phyloP scores from a whole-genome alignment of 75 land plant genomes.

The Picea sitchensis region DNA sequence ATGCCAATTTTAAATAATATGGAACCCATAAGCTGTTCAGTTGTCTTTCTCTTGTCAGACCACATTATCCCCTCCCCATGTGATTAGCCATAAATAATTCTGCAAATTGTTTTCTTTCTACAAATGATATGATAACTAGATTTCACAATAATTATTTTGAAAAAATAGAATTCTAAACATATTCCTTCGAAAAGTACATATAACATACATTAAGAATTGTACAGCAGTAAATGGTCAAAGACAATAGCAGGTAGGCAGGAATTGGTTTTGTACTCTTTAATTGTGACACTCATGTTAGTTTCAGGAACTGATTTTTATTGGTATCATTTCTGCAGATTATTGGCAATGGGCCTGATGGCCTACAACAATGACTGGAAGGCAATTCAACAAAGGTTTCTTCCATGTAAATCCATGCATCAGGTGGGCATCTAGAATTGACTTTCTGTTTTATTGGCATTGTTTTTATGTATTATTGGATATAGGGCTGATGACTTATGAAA shows the following conservation, averaged over 20 bases:
- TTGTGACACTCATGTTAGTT: neutral
- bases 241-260: neutral
- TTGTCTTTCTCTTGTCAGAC: too few species aligned
- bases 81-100: too few species aligned
- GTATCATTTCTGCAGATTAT: constrained; percentile 44
- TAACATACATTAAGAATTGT: neutral
- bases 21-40: too few species aligned
- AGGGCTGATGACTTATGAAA: neutral
- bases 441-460: neutral
- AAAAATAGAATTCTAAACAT: neutral
- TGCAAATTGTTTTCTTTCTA: too few species aligned
- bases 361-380: constrained; percentile 89
- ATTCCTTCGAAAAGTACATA: neutral
- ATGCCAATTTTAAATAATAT: neutral
- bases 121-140: neutral
- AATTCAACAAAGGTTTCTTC: constrained; percentile 90
- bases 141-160: neutral
- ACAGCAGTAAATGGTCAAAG: neutral
- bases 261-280: neutral
- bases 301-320: neutral
- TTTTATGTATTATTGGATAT: neutral
- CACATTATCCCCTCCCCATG: too few species aligned
- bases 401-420: constrained; percentile 93
- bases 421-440: constrained; percentile 20
- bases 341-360: constrained; percentile 93